Evolutionary conservation across 139 green algal species (phyloP).

Genomic region (Spirogloea muscicola): DNA sequence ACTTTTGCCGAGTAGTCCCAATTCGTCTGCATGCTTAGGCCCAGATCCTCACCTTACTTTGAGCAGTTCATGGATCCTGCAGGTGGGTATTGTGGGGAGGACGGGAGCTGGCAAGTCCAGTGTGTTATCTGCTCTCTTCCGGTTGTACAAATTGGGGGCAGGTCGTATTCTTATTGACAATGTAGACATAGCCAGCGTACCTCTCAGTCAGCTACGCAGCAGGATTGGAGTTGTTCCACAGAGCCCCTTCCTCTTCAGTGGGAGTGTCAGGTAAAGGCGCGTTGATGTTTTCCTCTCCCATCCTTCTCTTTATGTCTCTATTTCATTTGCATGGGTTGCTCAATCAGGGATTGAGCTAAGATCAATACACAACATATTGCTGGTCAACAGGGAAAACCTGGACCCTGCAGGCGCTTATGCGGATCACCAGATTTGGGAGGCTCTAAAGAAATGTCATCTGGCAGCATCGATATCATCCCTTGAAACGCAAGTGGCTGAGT

Average conservation of each 20-base stretch:
- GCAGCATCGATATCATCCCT: background rate
- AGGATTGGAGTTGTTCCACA: slow-evolving; percentile 68
- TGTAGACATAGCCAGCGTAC: slow-evolving; percentile 69
- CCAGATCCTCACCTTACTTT: too few species aligned
- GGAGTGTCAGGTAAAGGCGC: slow-evolving; percentile 62
- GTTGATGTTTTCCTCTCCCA: background rate
- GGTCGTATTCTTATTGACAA: slow-evolving; percentile 82
- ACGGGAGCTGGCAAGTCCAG: slow-evolving; percentile 69
- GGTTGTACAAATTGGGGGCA: slow-evolving; percentile 53
- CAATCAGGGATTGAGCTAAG: background rate
- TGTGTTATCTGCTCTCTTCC: slow-evolving; percentile 66
- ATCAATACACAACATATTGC: background rate
- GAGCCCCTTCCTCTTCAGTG: slow-evolving; percentile 89
- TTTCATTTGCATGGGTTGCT: background rate
- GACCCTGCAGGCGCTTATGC: background rate
- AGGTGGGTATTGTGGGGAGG: slow-evolving; percentile 65
- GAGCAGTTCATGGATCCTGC: too few species aligned
- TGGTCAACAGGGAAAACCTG: background rate
- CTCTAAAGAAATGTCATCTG: background rate
- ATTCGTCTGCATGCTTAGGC: too few species aligned
- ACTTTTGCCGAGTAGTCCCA: too few species aligned
- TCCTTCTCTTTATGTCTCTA: background rate
- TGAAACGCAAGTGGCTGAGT: background rate
- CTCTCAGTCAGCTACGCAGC: slow-evolving; percentile 58
- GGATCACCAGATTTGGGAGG: background rate